These are phyloP conservation scores for Hypholoma sublateritium DNA, from an alignment of 768 basidiomycete genomes.

Conservation along the genomic window DNA sequence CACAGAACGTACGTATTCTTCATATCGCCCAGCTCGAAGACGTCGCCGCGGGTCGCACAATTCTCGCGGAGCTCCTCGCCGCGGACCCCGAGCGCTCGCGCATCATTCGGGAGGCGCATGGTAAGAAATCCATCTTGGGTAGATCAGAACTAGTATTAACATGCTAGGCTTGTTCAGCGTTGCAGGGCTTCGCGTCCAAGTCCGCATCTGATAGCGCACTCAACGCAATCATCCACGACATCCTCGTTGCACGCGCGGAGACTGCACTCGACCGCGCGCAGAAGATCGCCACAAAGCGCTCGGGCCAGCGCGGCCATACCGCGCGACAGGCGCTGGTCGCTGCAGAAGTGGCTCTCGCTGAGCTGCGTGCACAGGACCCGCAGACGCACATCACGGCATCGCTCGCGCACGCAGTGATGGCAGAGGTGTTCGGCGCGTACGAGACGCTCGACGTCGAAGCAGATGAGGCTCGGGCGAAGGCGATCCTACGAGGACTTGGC, in stretches of 20 bases:
- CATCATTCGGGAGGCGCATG: slow-evolving; percentile 27
- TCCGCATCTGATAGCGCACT: slow-evolving; percentile 18
- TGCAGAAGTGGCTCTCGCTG: slow-evolving; percentile 40
- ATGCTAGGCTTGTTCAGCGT: slow-evolving; percentile 11
- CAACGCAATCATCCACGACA: slow-evolving; percentile 22
- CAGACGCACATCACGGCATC: slow-evolving; percentile 28
- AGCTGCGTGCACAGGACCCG: slow-evolving; percentile 26
- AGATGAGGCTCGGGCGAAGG: slow-evolving; percentile 47
- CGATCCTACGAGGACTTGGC: slow-evolving; percentile 59
- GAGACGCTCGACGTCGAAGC: slow-evolving; percentile 35
- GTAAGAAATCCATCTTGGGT: slow-evolving; percentile 9
- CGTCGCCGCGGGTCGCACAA: slow-evolving; percentile 22
- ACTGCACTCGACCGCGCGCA: slow-evolving; percentile 32
- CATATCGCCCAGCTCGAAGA: slow-evolving; percentile 33
- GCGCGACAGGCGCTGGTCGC: slow-evolving; percentile 52
- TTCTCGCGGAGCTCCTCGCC: slow-evolving; percentile 27
- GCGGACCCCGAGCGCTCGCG: slow-evolving; percentile 25
- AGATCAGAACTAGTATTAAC: too few relatives aligned
- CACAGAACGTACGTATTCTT: slow-evolving; percentile 31
- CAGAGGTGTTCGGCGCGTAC: slow-evolving; percentile 27
- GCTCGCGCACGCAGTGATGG: slow-evolving; percentile 23
- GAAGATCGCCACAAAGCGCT: slow-evolving; percentile 50
- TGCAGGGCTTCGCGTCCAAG: slow-evolving; percentile 22
- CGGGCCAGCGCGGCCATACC: slow-evolving; percentile 56
- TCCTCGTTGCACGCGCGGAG: slow-evolving; percentile 23